Evolutionary conservation across 257 asterid genomes (phyloP), one percentile per base, ranked within the genome.

Genomic region (Solanum paucissectum): DNA sequence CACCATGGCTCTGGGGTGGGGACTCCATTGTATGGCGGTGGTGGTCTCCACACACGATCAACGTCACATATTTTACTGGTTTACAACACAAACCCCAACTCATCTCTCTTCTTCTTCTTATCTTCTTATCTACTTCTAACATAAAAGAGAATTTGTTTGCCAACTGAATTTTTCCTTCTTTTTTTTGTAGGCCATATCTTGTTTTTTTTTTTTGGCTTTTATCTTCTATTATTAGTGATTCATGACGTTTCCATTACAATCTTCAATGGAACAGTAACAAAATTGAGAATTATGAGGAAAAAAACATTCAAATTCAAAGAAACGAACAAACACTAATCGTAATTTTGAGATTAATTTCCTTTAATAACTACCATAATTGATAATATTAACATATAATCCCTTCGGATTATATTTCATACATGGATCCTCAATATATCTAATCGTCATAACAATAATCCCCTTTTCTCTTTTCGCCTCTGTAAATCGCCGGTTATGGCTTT

Each of bases 381-480:
- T 68, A 52, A 73, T 83, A 86, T 83, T 27, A 84, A 85, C 83
- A 87, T 83, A 88, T 79, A 93, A 90, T 87, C 93, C 92, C 91
- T 90, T 91, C 64, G 93, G 92, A 89, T 90, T 91, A 88, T 89
- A 90, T 84, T 71, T 68, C 83, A n/a, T 75, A 32, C 64, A 86
- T 42, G 44, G 68, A 73, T 42, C 9, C 21, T 34, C 33, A 25
- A 12, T 14, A 79, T 44, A 79, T 79, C 14, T 44, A 79, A 79
- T n/a, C 36, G 4, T 4, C 25, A 42, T 25, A 77, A 42, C 18
- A 40, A 40, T 42, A 44, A 44, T 27, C 38, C n/a, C 36, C 3
- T 7, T 13, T 27, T 25, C 29, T 2, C 4, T 71, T 32, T 72
- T 66, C 52, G 37, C 72, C 79, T 60, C 33, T 12, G 37, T 68